phyloP scores from a whole-genome alignment of 805 yeast species.

The Teunomyces tritomae region DNA sequence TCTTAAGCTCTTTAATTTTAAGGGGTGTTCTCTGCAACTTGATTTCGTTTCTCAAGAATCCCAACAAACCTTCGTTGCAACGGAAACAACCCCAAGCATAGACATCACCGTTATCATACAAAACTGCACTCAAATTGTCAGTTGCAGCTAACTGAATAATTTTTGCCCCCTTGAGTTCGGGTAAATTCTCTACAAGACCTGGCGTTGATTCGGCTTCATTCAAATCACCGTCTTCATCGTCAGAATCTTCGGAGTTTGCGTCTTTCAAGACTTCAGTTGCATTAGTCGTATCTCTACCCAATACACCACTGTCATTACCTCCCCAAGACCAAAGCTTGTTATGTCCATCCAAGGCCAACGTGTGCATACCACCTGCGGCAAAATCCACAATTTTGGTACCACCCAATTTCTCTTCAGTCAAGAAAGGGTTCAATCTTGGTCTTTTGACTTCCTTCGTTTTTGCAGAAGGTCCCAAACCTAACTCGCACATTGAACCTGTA shows the following conservation, averaged over 20 bases:
- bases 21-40: slow-evolving; percentile 66
- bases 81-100: slow-evolving; percentile 98
- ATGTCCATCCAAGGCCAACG: slow-evolving; percentile 71
- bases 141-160: slow-evolving; percentile 87
- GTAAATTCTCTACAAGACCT: slow-evolving; percentile 64
- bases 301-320: slow-evolving; percentile 84
- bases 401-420: slow-evolving; percentile 47
- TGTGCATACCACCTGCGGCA: slow-evolving; percentile 96
- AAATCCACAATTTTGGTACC: slow-evolving; percentile 74
- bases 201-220: slow-evolving; percentile 92
- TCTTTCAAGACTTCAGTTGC: slow-evolving; percentile 64
- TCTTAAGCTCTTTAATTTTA: slow-evolving; percentile 56
- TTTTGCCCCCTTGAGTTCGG: slow-evolving; percentile 39
- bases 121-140: slow-evolving; percentile 82
- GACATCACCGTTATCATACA: slow-evolving; percentile 79
- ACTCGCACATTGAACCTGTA: slow-evolving; percentile 94
- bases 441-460: slow-evolving; percentile 91
- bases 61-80: slow-evolving; percentile 87
- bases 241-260: slow-evolving; percentile 54
- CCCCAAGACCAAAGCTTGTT: slow-evolving; percentile 99
- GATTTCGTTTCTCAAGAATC: slow-evolving; percentile 62
- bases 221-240: slow-evolving; percentile 77
- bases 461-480: slow-evolving; percentile 95
- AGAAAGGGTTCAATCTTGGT: slow-evolving; percentile 84
- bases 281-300: slow-evolving; percentile 80